Conservation (phyloP, 2,329 filamentous ascomycete genomes). For the Botrytis cinerea region DNA sequence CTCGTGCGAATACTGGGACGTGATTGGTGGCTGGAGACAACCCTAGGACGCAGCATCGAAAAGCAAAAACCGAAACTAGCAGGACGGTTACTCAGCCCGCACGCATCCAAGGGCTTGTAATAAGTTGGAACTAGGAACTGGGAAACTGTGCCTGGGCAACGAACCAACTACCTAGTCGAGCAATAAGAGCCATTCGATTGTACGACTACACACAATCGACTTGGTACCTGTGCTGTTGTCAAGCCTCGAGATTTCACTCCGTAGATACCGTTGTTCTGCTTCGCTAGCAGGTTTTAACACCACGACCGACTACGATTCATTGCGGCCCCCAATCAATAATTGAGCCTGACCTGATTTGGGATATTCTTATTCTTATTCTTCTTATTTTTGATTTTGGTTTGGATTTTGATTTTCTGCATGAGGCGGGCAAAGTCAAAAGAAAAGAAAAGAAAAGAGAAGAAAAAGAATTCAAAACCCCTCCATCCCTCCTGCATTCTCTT, state of each 20-base stretch:
- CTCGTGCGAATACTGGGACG: not conserved
- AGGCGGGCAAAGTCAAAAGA: conserved; percentile 10
- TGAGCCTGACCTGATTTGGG: not conserved
- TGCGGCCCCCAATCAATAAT: not conserved
- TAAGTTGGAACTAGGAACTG: not conserved
- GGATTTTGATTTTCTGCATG: not conserved
- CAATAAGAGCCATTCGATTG: not conserved
- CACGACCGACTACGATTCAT: not conserved
- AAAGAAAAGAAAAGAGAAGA: not conserved
- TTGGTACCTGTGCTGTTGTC: not conserved
- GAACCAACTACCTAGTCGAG: not conserved
- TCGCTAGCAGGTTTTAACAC: not conserved
- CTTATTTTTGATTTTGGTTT: not conserved
- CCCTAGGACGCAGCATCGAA: conserved; percentile 1
- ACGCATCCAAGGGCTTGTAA: not conserved
- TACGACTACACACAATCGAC: not conserved
- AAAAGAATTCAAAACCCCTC: conserved; percentile 15
- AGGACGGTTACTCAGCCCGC: conserved; percentile 15
- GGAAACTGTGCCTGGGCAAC: not conserved
- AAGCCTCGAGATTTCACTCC: not conserved
- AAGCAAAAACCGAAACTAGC: conserved; percentile 7
- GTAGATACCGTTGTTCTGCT: not conserved
- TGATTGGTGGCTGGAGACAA: not conserved
- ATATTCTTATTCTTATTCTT: no score
- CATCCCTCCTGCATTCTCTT: not conserved